Base-by-base conservation (phyloP, 805 yeast genomes). In the Cyberlindnera mrakii region DNA sequence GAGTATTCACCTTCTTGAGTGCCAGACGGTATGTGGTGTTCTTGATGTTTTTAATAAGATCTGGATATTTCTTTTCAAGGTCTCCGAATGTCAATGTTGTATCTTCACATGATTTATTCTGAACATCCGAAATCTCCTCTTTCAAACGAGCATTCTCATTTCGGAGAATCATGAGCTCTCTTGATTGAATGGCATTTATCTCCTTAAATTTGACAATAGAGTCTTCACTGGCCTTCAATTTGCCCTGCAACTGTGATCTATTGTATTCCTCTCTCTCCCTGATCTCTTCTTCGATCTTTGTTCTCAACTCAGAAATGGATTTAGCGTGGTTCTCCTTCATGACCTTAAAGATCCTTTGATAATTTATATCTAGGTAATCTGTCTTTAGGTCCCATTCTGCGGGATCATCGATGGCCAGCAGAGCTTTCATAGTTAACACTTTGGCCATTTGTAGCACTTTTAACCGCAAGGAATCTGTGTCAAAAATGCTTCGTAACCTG, bases 321-420 rank as follows among this genome's bases (percentile, higher is more conserved):
- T 30, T 10, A 16, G 38, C 50, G 37, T 40, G 39, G 7, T 20
- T 11, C 14, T 20, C 10, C 16, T 39, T 37, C 19, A 41, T 11
- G 8, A 39, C 35, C 3, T 39, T 37, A 4, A 43, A 7, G 10
- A 23, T 8, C 3, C 23, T 17, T 8, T 35, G 38, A 35, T 47
- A 41, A 23, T 45, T 50, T n/a, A 45, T 39, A 6, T 50, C 49
- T 23, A 50, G 32, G 17, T 35, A 45, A 18, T 49, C 31, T 3
- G 13, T 19, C 4, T 40, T 31, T 17, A 45, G 16, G 29, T 40
- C 32, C 46, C 40, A 41, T 3, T 27, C 34, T 18, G 42, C 39
- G 4, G 42, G 13, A 3, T 33, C 27, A 5, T 23, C 18, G 6
- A 48, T 31, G 10, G 33, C 35, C 15, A 44, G 40, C 8, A 46